Evolutionary conservation across 1,139 yeast genomes (phyloP).

Genomic region (Spencermartinsiella ligniputridi): DNA sequence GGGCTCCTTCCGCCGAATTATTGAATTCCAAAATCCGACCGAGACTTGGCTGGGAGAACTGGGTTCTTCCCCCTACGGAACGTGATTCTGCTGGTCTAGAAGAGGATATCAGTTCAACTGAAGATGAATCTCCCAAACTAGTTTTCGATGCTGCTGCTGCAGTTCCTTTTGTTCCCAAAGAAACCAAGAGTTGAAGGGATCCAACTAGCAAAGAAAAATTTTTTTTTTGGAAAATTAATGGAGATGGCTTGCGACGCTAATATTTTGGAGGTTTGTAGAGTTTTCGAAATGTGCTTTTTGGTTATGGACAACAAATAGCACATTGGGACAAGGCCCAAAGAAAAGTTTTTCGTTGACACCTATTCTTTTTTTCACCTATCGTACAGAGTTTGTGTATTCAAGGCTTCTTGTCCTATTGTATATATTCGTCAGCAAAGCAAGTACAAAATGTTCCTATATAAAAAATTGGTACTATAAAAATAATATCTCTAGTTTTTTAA

Average conservation of each 20-base stretch:
- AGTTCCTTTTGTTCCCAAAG: conserved; percentile 36
- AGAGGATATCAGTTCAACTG: conserved; percentile 22
- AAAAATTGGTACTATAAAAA: not conserved
- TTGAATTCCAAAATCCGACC: conserved; percentile 47
- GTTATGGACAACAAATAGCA: no score
- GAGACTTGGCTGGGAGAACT: conserved; percentile 39
- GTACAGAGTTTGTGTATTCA: no score
- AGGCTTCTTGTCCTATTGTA: conserved; percentile 1
- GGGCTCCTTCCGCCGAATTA: conserved; percentile 43
- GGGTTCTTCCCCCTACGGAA: conserved; percentile 49
- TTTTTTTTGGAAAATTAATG: not conserved
- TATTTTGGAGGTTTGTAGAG: no score
- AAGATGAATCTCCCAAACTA: conserved; percentile 25
- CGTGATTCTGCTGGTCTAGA: conserved; percentile 41
- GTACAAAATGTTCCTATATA: not conserved
- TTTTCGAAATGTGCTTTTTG: no score
- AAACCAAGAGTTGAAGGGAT: conserved; percentile 10
- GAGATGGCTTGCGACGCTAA: no score
- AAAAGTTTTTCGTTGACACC: no score
- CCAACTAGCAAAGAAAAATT: no score
- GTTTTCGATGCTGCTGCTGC: conserved; percentile 37
- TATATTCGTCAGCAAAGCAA: conserved; percentile 1
- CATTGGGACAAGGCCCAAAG: no score
- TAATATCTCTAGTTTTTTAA: not conserved
- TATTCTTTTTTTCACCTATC: no score